Evolutionary conservation across 164 flowering plant genomes (phyloP).

Genomic region (Platanus orientalis): DNA sequence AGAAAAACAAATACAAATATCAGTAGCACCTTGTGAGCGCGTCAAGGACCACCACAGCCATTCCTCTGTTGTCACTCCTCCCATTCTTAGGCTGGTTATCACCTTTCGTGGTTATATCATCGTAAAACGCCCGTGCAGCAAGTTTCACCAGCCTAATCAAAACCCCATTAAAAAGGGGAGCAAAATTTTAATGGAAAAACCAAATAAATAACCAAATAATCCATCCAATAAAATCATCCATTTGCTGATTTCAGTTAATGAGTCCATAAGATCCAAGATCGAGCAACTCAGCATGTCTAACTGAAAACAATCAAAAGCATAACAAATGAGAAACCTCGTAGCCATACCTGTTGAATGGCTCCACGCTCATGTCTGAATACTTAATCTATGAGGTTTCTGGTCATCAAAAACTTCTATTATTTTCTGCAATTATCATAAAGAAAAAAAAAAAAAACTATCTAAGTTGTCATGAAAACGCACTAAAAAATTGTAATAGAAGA

Average conservation of each 20-base stretch:
- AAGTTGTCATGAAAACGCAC: no score
- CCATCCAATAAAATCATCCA: not conserved
- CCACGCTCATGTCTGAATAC: conserved; percentile 14
- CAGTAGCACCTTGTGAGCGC: conserved; percentile 73
- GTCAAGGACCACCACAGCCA: conserved; percentile 92
- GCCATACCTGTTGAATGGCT: conserved; percentile 22
- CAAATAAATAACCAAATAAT: not conserved
- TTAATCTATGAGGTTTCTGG: not conserved
- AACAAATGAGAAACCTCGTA: not conserved
- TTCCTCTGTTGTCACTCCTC: conserved; percentile 84
- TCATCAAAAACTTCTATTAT: no score
- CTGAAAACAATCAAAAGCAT: not conserved
- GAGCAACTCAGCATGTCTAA: not conserved
- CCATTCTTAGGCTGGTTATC: conserved; percentile 72
- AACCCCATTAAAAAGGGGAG: not conserved
- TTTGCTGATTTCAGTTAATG: no score
- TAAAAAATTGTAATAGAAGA: no score
- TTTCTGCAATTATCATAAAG: no score
- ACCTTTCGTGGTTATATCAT: conserved; percentile 48
- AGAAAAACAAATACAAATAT: not conserved
- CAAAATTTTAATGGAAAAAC: not conserved
- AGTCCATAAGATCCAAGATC: not conserved
- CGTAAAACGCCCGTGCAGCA: conserved; percentile 56
- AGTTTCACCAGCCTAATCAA: conserved; percentile 45
- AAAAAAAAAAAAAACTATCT: no score